Percentiles rank a stretch among this genome's conserved stretches.
Conservation (phyloP, 495 filamentous ascomycete genomes). For the Rhypophila decipiens region DNA sequence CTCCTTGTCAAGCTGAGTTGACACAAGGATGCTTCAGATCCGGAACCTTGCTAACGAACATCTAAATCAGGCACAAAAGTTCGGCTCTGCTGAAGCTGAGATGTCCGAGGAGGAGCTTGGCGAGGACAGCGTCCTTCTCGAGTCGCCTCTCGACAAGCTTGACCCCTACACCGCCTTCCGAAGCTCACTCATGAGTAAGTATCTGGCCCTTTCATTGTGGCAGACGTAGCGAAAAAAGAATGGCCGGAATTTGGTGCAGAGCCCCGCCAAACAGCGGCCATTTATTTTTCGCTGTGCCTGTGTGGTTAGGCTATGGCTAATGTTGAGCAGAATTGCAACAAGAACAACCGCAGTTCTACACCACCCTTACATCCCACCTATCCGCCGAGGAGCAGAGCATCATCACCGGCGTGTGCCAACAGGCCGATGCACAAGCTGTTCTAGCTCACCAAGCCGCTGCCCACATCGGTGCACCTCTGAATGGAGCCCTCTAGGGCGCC, state of each 20-base stretch:
- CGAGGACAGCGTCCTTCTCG: slow-evolving; percentile 85
- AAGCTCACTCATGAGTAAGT: slow-evolving; percentile 73
- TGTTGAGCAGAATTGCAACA: slow-evolving; percentile 66
- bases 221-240: too few species aligned
- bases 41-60: slow-evolving; percentile 26
- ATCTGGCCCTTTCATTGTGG: neutral
- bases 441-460: slow-evolving; percentile 1
- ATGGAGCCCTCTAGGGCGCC: neutral
- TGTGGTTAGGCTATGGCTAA: too few species aligned
- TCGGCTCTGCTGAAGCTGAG: slow-evolving; percentile 54
- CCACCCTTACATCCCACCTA: slow-evolving; percentile 69
- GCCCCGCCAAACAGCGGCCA: too few species aligned
- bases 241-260: too few species aligned
- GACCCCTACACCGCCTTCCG: slow-evolving; percentile 90
- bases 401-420: slow-evolving; percentile 71
- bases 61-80: slow-evolving; percentile 65
- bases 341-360: slow-evolving; percentile 84
- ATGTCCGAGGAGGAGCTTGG: slow-evolving; percentile 77
- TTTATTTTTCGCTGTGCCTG: too few species aligned
- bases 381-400: slow-evolving; percentile 73
- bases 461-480: neutral
- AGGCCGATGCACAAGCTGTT: slow-evolving; percentile 51
- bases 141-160: slow-evolving; percentile 88
- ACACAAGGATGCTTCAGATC: slow-evolving; percentile 7
- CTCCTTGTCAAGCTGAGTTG: slow-evolving; percentile 7